These are phyloP conservation scores for Russula dissimulans DNA, from an alignment of 768 basidiomycete species.

Conservation along the genomic window DNA sequence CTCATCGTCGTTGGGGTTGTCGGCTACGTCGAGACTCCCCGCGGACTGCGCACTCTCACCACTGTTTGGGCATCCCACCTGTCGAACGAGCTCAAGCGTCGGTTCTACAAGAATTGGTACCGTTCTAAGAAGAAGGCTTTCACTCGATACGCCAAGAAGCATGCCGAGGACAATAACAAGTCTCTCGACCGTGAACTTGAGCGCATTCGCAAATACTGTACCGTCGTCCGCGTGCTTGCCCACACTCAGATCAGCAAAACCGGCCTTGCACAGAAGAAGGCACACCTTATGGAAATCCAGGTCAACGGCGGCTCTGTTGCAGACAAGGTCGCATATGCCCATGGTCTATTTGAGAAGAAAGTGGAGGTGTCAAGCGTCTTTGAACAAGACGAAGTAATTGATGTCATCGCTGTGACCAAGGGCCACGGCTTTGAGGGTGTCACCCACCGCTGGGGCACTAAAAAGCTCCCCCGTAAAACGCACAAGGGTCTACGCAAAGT, in stretches of 20 bases:
- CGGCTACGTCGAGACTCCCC: conserved; percentile 99
- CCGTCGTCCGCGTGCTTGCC: conserved; percentile 97
- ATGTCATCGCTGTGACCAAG: conserved; percentile 97
- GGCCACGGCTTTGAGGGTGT: conserved; percentile 99
- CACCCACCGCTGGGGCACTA: conserved; percentile 98
- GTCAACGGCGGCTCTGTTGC: conserved; percentile 93
- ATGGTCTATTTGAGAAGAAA: conserved; percentile 93
- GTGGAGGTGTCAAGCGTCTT: conserved; percentile 79
- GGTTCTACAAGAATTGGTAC: conserved; percentile 99
- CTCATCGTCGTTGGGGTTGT: conserved; percentile 96
- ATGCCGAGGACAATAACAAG: conserved; percentile 80
- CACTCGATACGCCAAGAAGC: conserved; percentile 99
- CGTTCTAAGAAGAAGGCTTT: conserved; percentile 99
- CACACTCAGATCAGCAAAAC: conserved; percentile 99
- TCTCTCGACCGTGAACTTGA: conserved; percentile 92
- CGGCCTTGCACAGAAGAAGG: conserved; percentile 97
- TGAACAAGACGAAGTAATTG: conserved; percentile 94
- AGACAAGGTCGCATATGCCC: conserved; percentile 96
- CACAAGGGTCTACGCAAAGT: conserved; percentile 99
- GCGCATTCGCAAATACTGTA: conserved; percentile 99
- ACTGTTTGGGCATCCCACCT: conserved; percentile 98
- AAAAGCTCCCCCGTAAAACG: conserved; percentile 97
- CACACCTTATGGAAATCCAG: conserved; percentile 99
- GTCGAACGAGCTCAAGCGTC: conserved; percentile 94
- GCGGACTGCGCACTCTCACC: conserved; percentile 96